A percentile compares a stretch with the other conserved stretches of the same genome.
Conservation (phyloP, 768 basidiomycete species). For the Neoboletus subvelutipes region DNA sequence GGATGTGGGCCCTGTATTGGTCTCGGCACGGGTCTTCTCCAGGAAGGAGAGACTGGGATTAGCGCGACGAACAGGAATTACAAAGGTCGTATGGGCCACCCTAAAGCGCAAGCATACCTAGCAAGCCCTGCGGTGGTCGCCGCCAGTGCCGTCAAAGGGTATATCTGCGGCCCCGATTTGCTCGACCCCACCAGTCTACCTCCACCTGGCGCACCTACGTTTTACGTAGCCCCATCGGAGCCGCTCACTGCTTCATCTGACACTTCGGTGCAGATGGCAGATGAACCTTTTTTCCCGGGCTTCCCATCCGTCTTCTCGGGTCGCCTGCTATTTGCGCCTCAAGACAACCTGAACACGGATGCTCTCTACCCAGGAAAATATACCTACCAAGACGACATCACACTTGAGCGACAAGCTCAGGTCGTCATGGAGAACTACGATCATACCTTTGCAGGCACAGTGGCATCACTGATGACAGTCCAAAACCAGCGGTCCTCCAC, state of each 20-base stretch:
- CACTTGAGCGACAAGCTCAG: conserved; percentile 88
- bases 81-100: conserved; percentile 97
- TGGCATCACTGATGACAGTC: conserved; percentile 48
- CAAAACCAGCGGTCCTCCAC: conserved; percentile 21
- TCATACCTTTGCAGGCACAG: conserved; percentile 73
- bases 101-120: conserved; percentile 92
- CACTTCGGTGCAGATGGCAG: conserved; percentile 25
- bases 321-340: conserved; percentile 86
- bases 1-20: conserved; percentile 99
- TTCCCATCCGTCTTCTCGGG: conserved; percentile 87
- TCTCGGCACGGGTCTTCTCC: conserved; percentile 85
- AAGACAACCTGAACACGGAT: conserved; percentile 98
- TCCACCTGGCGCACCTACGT: conserved; percentile 50
- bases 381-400: conserved; percentile 99
- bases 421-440: conserved; percentile 99
- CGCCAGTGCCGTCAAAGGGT: conserved; percentile 90
- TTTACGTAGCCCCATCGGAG: conserved; percentile 46
- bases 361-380: conserved; percentile 99
- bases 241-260: conserved; percentile 30
- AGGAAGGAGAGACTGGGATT: conserved; percentile 95
- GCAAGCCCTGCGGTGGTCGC: conserved; percentile 97
- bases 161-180: conserved; percentile 80
- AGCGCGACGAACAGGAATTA: conserved; percentile 99
- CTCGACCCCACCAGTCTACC: conserved; percentile 56
- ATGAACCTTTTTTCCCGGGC: conserved; percentile 70